Evolutionary conservation across 2,329 filamentous ascomycete genomes (phyloP), one percentile per base, ranked within the genome.

Genomic region (Monilinia polystroma): DNA sequence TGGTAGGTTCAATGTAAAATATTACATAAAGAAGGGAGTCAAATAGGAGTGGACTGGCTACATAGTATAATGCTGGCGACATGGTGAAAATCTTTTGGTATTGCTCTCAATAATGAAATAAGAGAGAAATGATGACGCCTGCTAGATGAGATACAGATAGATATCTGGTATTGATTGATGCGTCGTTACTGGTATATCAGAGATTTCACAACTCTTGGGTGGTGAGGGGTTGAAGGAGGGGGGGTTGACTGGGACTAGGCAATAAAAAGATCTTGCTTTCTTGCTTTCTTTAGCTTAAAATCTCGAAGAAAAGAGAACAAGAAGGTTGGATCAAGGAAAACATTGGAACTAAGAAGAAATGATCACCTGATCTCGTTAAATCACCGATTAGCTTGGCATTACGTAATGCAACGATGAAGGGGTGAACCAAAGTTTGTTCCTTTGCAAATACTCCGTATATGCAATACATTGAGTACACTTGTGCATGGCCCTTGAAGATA

Each of bases 321-420:
- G 18, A 47, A 6, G 18, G 16, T 7, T 20, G 16, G 43, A 47
- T 3, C 16, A 7, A 47, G 18, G 16, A 20, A 47, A 14, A 47
- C 4, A 47, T 6, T 18, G 45, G 16, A 47, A 18, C 5, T 8
- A 0, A 49, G 11, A 11, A 49, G 7, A 11, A n/a, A 23, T 12
- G 10, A 51, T 51, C 52, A 54, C 52, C 8, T 54, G 52, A 54
- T 35, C 49, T 51, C n/a, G 49, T 26, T 51, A 51, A 51, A 26
- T 11, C n/a, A 26, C n/a, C 20, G 20, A 49, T 49, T 4, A 2
- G 18, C 2, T n/a, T 49, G 5, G 32, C 32, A 0, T 49, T n/a
- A 49, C 45, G 14, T 45, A 45, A 45, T 20, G 16, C 6, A 29
- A 32, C 16, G 23, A 7, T n/a, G 56, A 47, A 29, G 29, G 29